Percentiles rank a stretch among this genome's conserved stretches.
phyloP scores from a whole-genome alignment of 1,284 basidiomycete genomes.

The Fomitiporia mediterranea region DNA sequence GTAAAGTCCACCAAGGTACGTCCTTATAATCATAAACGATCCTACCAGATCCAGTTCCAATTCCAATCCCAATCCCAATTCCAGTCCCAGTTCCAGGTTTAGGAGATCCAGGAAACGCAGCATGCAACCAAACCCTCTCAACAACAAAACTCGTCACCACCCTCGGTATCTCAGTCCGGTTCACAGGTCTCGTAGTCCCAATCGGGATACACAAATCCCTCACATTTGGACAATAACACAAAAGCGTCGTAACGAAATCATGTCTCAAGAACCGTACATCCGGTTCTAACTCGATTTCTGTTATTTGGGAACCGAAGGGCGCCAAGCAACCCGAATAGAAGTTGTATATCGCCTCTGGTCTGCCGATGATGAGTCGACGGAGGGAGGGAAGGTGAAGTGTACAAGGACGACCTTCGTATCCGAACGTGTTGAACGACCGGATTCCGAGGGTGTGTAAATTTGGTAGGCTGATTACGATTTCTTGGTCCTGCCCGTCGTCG shows the following conservation, averaged over 20 bases:
- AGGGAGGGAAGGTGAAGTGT: conserved; percentile 6
- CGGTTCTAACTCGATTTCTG: not conserved
- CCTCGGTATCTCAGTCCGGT: not conserved
- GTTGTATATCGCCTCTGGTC: conserved; percentile 6
- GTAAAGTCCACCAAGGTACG: not conserved
- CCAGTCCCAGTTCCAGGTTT: no score
- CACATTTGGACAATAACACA: conserved; percentile 4
- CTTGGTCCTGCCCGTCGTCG: not conserved
- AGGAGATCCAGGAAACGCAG: not conserved
- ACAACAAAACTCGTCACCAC: not conserved
- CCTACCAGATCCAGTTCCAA: no score
- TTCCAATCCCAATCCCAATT: no score
- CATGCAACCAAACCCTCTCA: not conserved
- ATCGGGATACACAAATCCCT: conserved; percentile 9
- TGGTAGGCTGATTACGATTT: conserved; percentile 1
- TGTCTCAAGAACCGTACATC: conserved; percentile 4
- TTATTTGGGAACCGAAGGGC: not conserved
- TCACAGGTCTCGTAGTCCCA: not conserved
- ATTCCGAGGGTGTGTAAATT: conserved; percentile 15
- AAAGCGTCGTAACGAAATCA: conserved; percentile 10
- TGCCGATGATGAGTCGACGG: conserved; percentile 4
- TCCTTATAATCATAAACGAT: not conserved
- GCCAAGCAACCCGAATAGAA: not conserved
- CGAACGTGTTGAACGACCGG: not conserved
- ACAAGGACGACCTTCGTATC: not conserved